A percentile compares a stretch with the other conserved stretches of the same genome.
phyloP scores from a whole-genome alignment of 768 basidiomycete genomes.

The Calvatia gigantea region DNA sequence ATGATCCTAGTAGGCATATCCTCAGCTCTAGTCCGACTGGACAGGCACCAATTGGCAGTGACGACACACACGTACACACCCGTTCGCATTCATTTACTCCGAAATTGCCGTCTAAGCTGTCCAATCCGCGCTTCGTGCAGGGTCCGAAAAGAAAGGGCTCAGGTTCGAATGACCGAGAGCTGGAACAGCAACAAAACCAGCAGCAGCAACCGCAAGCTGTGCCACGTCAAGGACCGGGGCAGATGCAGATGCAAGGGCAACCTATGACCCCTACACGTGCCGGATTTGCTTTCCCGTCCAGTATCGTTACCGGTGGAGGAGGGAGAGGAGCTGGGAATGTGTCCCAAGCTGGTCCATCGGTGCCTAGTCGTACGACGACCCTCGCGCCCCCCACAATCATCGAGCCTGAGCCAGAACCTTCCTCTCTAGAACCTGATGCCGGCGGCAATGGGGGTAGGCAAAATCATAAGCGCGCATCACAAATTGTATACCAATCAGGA shows the following conservation, averaged over 20 bases:
- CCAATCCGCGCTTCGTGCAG: slow-evolving; percentile 32
- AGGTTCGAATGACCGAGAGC: slow-evolving; percentile 18
- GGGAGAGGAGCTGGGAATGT: not conserved
- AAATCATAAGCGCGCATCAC: slow-evolving; percentile 62
- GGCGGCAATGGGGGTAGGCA: not conserved
- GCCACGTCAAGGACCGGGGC: too few species aligned
- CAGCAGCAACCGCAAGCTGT: not conserved
- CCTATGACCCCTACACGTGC: slow-evolving; percentile 12
- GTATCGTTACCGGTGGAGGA: not conserved
- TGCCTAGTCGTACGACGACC: slow-evolving; percentile 21
- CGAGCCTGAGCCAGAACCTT: slow-evolving; percentile 29
- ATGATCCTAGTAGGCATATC: slow-evolving; percentile 17
- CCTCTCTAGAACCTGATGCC: not conserved
- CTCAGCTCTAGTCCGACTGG: slow-evolving; percentile 2
- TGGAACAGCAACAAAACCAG: not conserved
- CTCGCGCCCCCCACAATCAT: slow-evolving; percentile 49
- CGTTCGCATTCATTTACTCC: slow-evolving; percentile 72
- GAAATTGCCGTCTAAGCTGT: slow-evolving; percentile 65
- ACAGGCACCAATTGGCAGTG: too few species aligned
- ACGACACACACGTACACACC: slow-evolving; percentile 47
- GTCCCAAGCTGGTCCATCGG: not conserved
- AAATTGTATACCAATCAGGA: slow-evolving; percentile 72
- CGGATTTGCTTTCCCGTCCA: not conserved
- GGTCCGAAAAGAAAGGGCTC: slow-evolving; percentile 57
- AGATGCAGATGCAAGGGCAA: not conserved